Percentiles rank a stretch among this genome's conserved stretches.
Conservation (phyloP, 192 early-diverging fungal genomes). For the Gaertneriomyces sp. region DNA sequence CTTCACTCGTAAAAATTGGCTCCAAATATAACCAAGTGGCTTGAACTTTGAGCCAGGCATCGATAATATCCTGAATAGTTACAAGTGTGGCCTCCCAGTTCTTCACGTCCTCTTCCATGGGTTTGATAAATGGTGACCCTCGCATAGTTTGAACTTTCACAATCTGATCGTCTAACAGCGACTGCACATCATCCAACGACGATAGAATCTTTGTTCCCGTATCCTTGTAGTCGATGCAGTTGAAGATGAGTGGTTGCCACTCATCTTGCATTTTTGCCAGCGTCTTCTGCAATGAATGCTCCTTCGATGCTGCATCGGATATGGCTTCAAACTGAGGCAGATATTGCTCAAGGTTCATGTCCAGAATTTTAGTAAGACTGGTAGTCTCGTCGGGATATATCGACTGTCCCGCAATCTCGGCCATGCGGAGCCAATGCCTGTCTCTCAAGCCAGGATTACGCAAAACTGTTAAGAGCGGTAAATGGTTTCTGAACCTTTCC, state of each 20-base stretch:
- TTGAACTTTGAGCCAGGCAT: constrained; percentile 60
- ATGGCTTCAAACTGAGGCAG: constrained; percentile 54
- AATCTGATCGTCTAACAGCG: constrained; percentile 58
- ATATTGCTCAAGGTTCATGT: constrained; percentile 48
- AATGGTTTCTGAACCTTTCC: constrained; percentile 53
- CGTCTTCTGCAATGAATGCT: constrained; percentile 57
- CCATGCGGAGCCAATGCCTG: constrained; percentile 54
- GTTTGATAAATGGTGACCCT: constrained; percentile 58
- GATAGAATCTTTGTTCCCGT: constrained; percentile 56
- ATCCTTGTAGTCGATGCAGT: constrained; percentile 58
- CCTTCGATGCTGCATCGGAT: constrained; percentile 56
- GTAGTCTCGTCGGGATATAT: constrained; percentile 52
- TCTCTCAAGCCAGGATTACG: constrained; percentile 55
- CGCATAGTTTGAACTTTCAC: constrained; percentile 63
- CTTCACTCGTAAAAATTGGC: constrained; percentile 58
- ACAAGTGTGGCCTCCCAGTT: constrained; percentile 53
- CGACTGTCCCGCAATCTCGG: constrained; percentile 52
- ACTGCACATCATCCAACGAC: constrained; percentile 58
- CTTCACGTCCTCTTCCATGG: constrained; percentile 58
- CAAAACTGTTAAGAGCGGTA: constrained; percentile 51
- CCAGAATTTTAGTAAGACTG: constrained; percentile 50
- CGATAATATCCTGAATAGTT: constrained; percentile 57
- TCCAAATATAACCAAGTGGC: constrained; percentile 62
- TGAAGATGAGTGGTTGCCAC: constrained; percentile 53
- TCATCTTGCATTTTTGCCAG: constrained; percentile 58